Percentiles rank a stretch among this genome's conserved stretches.
Evolutionary conservation across 2,329 filamentous ascomycete genomes (phyloP).

Genomic region (Cercospora janseana): DNA sequence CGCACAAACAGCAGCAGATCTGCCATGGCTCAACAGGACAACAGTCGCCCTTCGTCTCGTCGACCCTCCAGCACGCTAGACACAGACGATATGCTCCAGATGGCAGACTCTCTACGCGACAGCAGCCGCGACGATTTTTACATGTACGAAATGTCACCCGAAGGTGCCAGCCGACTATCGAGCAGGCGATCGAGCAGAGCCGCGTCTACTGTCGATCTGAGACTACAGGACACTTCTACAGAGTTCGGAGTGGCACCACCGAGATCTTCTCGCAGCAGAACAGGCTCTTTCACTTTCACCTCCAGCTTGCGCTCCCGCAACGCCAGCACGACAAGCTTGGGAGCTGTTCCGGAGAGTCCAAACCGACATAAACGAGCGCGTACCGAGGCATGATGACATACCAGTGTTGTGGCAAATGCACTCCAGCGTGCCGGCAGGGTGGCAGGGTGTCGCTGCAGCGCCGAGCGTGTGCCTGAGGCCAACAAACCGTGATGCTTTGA

Average conservation of each 20-base stretch:
- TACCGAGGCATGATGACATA: not conserved
- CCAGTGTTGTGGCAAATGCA: no score
- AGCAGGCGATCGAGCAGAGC: slow-evolving; percentile 10
- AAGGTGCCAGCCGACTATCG: slow-evolving; percentile 15
- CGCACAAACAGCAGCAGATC: slow-evolving; percentile 9
- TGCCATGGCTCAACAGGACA: not conserved
- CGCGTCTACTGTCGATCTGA: slow-evolving; percentile 7
- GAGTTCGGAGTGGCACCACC: not conserved
- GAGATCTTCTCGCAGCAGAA: not conserved
- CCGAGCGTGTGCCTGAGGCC: no score
- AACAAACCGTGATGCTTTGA: not conserved
- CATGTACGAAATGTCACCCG: slow-evolving; percentile 1
- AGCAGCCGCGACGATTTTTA: not conserved
- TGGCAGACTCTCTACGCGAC: slow-evolving; percentile 4
- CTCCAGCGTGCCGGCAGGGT: no score
- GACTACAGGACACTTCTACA: not conserved
- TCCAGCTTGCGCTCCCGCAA: slow-evolving; percentile 5
- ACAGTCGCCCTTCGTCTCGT: slow-evolving; percentile 3
- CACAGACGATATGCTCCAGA: slow-evolving; percentile 5
- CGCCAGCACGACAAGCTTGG: slow-evolving; percentile 12
- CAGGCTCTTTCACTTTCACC: slow-evolving; percentile 3
- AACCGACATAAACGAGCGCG: slow-evolving; percentile 4
- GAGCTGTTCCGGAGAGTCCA: slow-evolving; percentile 1
- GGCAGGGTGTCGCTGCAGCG: no score
- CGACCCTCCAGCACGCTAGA: slow-evolving; percentile 1